These are phyloP conservation scores for Xylariaceae sp. DNA, from an alignment of 2,329 filamentous ascomycete species.

Conservation along the genomic window DNA sequence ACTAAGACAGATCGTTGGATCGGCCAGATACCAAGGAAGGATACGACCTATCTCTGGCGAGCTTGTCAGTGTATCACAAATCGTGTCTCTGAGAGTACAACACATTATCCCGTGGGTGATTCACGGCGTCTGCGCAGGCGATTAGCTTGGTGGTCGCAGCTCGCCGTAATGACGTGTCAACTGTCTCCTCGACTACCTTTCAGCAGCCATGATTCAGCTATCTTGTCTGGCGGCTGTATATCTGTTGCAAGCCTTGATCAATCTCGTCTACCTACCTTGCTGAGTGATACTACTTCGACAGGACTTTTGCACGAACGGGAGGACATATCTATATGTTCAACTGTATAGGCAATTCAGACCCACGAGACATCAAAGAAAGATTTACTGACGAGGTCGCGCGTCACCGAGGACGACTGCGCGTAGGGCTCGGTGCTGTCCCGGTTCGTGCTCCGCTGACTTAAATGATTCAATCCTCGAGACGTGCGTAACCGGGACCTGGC, in stretches of 20 bases:
- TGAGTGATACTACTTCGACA: no score
- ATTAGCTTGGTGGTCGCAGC: slow-evolving; percentile 1
- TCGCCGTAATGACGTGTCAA: slow-evolving; percentile 1
- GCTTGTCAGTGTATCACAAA: background rate
- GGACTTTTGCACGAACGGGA: background rate
- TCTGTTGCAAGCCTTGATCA: no score
- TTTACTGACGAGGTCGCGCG: background rate
- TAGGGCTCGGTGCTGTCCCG: background rate
- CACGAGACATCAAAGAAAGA: no score
- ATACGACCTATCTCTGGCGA: background rate
- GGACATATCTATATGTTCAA: background rate
- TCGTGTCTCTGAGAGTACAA: background rate
- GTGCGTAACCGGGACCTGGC: slow-evolving; percentile 8
- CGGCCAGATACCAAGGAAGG: slow-evolving; percentile 7
- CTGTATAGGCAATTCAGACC: background rate
- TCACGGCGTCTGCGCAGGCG: background rate
- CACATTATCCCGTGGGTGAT: background rate
- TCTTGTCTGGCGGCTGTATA: background rate
- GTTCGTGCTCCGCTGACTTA: background rate
- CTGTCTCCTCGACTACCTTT: background rate
- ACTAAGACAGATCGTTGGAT: slow-evolving; percentile 13
- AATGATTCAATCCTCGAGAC: background rate
- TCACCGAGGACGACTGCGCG: background rate
- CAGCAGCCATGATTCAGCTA: background rate
- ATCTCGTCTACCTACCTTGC: no score